These are phyloP conservation scores for Ottelia alismoides DNA, from an alignment of 106 monocot species.

Conservation along the genomic window DNA sequence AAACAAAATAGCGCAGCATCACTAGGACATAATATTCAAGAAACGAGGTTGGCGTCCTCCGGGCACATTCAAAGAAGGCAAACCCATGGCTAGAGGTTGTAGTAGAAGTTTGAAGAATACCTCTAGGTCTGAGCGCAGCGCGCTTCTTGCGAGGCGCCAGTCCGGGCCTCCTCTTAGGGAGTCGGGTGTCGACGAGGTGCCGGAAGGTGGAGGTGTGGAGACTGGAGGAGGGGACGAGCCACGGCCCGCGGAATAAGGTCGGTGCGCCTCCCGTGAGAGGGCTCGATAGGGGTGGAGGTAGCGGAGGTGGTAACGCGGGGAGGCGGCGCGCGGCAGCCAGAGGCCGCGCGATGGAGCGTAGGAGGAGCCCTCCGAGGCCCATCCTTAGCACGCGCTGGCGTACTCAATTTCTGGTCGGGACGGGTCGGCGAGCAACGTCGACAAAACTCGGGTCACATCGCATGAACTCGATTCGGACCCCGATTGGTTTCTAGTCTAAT, in stretches of 20 bases:
- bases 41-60: no score
- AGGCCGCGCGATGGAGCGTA: neutral
- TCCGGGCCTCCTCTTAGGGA: constrained; percentile 80
- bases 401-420: no score
- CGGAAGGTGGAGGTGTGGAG: constrained; percentile 17
- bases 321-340: constrained; percentile 1
- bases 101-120: no score
- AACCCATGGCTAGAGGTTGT: no score
- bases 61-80: no score
- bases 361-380: constrained; percentile 1
- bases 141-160: constrained; percentile 51
- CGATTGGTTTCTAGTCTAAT: no score
- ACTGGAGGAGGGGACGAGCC: neutral
- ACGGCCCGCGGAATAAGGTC: neutral
- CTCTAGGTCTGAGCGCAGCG: constrained; percentile 64
- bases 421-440: no score
- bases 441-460: no score
- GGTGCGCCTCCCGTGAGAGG: neutral
- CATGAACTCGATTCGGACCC: no score
- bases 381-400: no score
- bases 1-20: no score
- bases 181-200: constrained; percentile 55
- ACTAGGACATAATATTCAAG: no score
- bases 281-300: neutral
- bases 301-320: neutral